phyloP scores from a whole-genome alignment of 257 asterid genomes.

The Catharanthus roseus region DNA sequence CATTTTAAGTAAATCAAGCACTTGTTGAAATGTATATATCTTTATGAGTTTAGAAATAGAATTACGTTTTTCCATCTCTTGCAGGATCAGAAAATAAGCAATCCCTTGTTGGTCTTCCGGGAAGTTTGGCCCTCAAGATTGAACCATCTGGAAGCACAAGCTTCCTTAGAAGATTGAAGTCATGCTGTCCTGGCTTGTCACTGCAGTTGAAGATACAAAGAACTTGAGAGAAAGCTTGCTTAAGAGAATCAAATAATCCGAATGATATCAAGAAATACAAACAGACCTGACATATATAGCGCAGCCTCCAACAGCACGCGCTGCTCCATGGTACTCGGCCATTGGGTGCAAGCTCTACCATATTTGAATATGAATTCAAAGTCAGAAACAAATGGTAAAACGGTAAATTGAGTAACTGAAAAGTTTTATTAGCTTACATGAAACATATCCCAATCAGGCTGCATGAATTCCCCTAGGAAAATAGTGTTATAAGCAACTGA shows the following conservation, averaged over 20 bases:
- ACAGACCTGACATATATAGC: constrained; percentile 80
- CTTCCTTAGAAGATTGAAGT: constrained; percentile 65
- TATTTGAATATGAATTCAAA: not conserved
- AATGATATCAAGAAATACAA: not conserved
- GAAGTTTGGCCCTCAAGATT: constrained; percentile 74
- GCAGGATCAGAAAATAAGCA: constrained; percentile 90
- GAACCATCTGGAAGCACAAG: constrained; percentile 92
- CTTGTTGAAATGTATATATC: not conserved
- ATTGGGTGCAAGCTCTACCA: constrained; percentile 76
- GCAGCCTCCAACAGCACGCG: constrained; percentile 92
- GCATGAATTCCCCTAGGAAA: constrained; percentile 92
- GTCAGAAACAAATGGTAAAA: not conserved
- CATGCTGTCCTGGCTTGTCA: constrained; percentile 89
- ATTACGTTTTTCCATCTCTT: constrained; percentile 84
- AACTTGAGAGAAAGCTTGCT: constrained; percentile 10
- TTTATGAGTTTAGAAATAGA: not conserved
- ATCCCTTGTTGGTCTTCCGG: constrained; percentile 89
- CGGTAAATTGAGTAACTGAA: not conserved
- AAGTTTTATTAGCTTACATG: constrained; percentile 49
- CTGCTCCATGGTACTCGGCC: constrained; percentile 95
- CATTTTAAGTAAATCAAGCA: not conserved
- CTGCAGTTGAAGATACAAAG: constrained; percentile 31
- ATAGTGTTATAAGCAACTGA: constrained; percentile 88
- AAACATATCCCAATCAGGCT: constrained; percentile 99
- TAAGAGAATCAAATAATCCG: not conserved